Conservation (phyloP, 1,139 yeast genomes). For the Yamadazyma epiphylla region DNA sequence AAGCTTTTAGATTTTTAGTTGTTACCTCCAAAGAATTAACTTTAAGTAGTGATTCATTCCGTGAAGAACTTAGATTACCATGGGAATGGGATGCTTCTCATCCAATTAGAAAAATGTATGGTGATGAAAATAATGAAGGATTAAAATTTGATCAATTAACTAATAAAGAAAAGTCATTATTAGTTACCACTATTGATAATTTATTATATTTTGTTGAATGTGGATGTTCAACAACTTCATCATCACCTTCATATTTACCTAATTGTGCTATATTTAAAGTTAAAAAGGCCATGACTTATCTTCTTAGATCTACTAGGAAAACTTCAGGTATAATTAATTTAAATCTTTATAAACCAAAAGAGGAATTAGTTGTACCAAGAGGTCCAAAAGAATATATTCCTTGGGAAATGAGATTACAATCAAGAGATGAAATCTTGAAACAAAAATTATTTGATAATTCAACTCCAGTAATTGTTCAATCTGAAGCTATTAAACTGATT, state of each 20-base stretch:
- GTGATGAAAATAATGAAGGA: conserved; percentile 20
- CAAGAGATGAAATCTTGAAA: conserved; percentile 28
- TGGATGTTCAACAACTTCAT: conserved; percentile 57
- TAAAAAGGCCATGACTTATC: conserved; percentile 56
- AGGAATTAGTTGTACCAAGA: conserved; percentile 34
- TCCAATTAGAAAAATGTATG: conserved; percentile 59
- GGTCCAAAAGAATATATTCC: conserved; percentile 31
- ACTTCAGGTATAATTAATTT: conserved; percentile 39
- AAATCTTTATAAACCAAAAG: conserved; percentile 36
- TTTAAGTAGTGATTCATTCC: conserved; percentile 21
- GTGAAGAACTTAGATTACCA: conserved; percentile 67
- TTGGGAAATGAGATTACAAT: conserved; percentile 33
- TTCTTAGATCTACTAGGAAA: conserved; percentile 57
- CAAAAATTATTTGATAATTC: conserved; percentile 19
- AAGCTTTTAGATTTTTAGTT: conserved; percentile 52
- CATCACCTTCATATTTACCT: conserved; percentile 22
- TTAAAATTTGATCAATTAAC: conserved; percentile 45
- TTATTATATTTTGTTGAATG: conserved; percentile 54
- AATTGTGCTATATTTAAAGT: conserved; percentile 58
- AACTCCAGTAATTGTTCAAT: conserved; percentile 6
- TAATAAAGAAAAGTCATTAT: conserved; percentile 47
- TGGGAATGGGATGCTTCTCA: conserved; percentile 90
- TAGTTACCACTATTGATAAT: conserved; percentile 60
- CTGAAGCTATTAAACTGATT: conserved; percentile 4
- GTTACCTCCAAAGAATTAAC: conserved; percentile 53